Evolutionary conservation across 441 rosid species (phyloP).

Genomic region (Eugenia klotzschiana): DNA sequence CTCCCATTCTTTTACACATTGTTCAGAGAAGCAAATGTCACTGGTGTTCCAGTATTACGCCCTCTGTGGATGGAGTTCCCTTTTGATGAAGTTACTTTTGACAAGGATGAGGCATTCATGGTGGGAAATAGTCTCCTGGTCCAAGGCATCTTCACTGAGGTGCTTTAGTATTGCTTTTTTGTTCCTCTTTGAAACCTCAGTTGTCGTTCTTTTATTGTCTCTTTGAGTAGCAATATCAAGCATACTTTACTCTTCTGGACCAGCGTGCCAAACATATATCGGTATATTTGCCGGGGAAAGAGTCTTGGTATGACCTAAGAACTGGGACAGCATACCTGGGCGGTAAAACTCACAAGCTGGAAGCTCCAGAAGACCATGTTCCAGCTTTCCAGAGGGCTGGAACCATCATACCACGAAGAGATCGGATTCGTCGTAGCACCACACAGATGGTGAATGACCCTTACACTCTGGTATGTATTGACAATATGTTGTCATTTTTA

Average conservation of each 20-base stretch:
- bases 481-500: not conserved
- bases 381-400: conserved; percentile 98
- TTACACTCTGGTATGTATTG: conserved; percentile 64
- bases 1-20: conserved; percentile 90
- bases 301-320: conserved; percentile 78
- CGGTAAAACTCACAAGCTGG: conserved; percentile 60
- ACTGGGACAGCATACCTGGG: conserved; percentile 60
- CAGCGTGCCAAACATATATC: conserved; percentile 65
- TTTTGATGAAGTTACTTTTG: conserved; percentile 68
- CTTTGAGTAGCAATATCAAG: not conserved
- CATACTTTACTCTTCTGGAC: conserved; percentile 1
- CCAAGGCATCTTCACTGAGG: conserved; percentile 89
- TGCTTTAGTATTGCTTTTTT: conserved; percentile 12
- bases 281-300: conserved; percentile 87
- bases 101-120: conserved; percentile 93
- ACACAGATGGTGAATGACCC: conserved; percentile 94
- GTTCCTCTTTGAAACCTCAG: not conserved
- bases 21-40: conserved; percentile 85
- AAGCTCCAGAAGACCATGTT: conserved; percentile 65
- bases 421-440: conserved; percentile 82
- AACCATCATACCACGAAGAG: conserved; percentile 87
- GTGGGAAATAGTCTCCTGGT: conserved; percentile 82
- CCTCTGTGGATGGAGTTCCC: conserved; percentile 99
- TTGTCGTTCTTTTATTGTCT: not conserved
- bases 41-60: conserved; percentile 75